Base-by-base conservation (phyloP, 2,329 filamentous ascomycete genomes). In the Calonectria honghensis region DNA sequence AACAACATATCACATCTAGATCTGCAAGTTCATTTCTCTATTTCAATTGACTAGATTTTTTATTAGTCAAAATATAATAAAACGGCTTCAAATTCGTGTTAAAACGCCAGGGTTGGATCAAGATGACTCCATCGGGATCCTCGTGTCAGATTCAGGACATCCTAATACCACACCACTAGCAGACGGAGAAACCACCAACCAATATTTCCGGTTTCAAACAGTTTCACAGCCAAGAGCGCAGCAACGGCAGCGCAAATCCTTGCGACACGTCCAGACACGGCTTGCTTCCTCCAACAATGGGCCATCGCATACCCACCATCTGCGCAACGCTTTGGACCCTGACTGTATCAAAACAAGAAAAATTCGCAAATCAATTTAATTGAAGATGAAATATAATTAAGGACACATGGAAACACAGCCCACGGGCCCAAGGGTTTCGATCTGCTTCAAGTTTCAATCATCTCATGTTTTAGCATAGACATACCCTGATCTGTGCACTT, bases 401-500 rank as follows among this genome's bases (percentile, higher is more conserved):
- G 50, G 50, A 52, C 27, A 52, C 24, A 52, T 52, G 50, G 24
- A 27, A 52, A 27, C 18, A n/a, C 32, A 24, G 54, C 5, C 14
- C 54, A 59, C 54, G 20, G 54, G 32, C 32, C 54, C 32, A 59
- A 59, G 54, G 54, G 20, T 37, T 32, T 37, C 18, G 32, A 27
- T 37, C 13, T 59, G 54, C 32, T 24, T 59, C 54, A 59, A 13
- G 16, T 59, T n/a, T 24, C 57, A 39, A 61, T 61, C 57, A 61
- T 61, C 57, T 61, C 57, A 39, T 61, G 57, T 61, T 54, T 59
- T 61, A 39, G 57, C 57, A 61, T 61, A 39, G 57, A 61, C 57
- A 61, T 13, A 16, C 13, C 20, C 57, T 61, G 57, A 61, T 61
- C 57, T 39, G 57, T 61, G 57, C 57, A 37, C 54, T 4, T 16